These are phyloP conservation scores for Penicillium cinerascens DNA, from an alignment of 495 filamentous ascomycete species.

Conservation along the genomic window DNA sequence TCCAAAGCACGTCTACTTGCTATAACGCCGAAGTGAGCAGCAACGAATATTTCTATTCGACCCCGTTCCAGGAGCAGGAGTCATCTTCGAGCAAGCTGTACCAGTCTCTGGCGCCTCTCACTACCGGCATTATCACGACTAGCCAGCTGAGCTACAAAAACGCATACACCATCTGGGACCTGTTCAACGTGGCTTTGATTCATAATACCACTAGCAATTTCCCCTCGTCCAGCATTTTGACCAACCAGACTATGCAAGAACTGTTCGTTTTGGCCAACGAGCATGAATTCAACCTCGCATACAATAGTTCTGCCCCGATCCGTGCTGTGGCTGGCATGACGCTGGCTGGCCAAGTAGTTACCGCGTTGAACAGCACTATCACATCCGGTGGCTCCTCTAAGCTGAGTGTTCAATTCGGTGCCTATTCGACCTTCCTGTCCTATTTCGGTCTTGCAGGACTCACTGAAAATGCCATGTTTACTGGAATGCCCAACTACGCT, in stretches of 20 bases:
- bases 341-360: slow-evolving; percentile 36
- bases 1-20: slow-evolving; percentile 51
- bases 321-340: slow-evolving; percentile 17
- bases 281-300: slow-evolving; percentile 42
- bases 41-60: slow-evolving; percentile 11
- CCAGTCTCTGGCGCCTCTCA: slow-evolving; percentile 51
- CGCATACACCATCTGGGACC: slow-evolving; percentile 57
- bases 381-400: slow-evolving; percentile 33
- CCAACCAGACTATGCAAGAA: slow-evolving; percentile 19
- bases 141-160: slow-evolving; percentile 57
- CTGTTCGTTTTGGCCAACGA: slow-evolving; percentile 35
- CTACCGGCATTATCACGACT: slow-evolving; percentile 51
- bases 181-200: slow-evolving; percentile 42
- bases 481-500: slow-evolving; percentile 50
- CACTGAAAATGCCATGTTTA: slow-evolving; percentile 31
- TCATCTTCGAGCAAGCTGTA: slow-evolving; percentile 56
- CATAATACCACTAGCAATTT: slow-evolving; percentile 34
- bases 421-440: slow-evolving; percentile 48
- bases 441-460: slow-evolving; percentile 53
- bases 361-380: slow-evolving; percentile 44
- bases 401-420: slow-evolving; percentile 48
- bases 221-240: slow-evolving; percentile 1
- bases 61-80: slow-evolving; percentile 40
- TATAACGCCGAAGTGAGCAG: slow-evolving; percentile 42
- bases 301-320: slow-evolving; percentile 32